Conservation (phyloP, 2,329 filamentous ascomycete species). For the Paracamarosporium sp. region DNA sequence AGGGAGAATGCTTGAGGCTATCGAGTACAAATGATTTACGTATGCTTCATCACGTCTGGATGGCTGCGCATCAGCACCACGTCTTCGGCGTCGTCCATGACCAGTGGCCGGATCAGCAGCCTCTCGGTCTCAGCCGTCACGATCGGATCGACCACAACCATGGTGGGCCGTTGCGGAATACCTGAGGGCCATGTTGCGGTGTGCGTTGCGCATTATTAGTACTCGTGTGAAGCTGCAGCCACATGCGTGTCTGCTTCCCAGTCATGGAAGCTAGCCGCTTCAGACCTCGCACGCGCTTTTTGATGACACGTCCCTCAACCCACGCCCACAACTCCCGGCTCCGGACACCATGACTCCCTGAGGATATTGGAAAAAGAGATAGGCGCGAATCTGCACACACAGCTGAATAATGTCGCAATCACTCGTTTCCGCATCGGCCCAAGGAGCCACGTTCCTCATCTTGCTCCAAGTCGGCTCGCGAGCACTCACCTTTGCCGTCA, state of each 20-base stretch:
- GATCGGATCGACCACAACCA: conserved; percentile 43
- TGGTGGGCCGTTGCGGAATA: conserved; percentile 20
- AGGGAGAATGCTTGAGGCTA: neutral
- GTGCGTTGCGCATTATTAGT: conserved; percentile 19
- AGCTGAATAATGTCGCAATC: conserved; percentile 35
- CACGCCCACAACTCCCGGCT: conserved; percentile 15
- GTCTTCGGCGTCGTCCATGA: conserved; percentile 57
- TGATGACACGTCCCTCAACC: conserved; percentile 22
- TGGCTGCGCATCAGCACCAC: conserved; percentile 62
- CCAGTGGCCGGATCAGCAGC: conserved; percentile 61
- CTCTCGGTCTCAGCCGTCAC: conserved; percentile 55
- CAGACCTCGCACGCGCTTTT: conserved; percentile 26
- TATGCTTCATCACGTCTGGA: conserved; percentile 69
- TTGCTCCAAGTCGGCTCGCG: conserved; percentile 87
- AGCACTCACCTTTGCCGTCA: conserved; percentile 86
- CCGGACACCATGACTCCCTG: neutral
- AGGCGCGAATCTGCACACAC: neutral
- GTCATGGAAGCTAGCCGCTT: conserved; percentile 28
- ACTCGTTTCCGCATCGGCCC: conserved; percentile 59
- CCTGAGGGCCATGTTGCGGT: conserved; percentile 32
- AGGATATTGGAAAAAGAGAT: neutral
- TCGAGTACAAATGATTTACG: conserved; percentile 41
- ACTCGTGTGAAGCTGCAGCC: conserved; percentile 18
- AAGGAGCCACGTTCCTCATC: conserved; percentile 85
- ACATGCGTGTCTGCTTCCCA: conserved; percentile 20